Base-by-base conservation (phyloP, 441 rosid genomes). In the Populus hybrid region DNA sequence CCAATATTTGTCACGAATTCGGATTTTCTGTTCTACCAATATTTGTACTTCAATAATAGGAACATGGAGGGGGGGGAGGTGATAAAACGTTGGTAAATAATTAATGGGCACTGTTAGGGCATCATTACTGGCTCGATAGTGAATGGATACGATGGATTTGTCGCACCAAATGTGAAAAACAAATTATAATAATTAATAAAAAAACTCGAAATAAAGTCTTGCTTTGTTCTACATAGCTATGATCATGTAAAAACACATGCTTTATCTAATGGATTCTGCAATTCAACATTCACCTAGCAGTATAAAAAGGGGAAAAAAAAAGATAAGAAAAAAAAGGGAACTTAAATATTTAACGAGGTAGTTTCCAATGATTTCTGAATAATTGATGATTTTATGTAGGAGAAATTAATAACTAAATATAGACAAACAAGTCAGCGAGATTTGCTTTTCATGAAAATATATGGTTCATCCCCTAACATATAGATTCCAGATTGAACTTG, bases 381-480 rank as follows among this genome's bases (percentile, higher is more conserved):
- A 16, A 18, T 5, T 50, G n/a, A 50, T 50, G n/a, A 50, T 50
- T 50, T 50, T 4, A 5, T 50, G 7, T 1, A 4, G n/a, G 21
- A 0, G 16, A 73, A 50, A 74, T 16, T 23, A 75, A 66, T 38
- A 7, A 36, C 80, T 70, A 34, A 76, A 75, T 63, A 66, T 75
- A 73, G 82, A 35, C 59, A 75, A 30, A 28, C n/a, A 75, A 76
- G 72, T 24, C 34, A 77, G 16, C 40, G 28, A 73, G 72, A 70
- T 50, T 34, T 71, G 74, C 74, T 72, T 42, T 0, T 9, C 21
- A 66, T 75, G 83, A 82, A 75, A 84, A 79, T 9, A 38, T 38
- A 75, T 78, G 85, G 85, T 84, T 76, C 87, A 82, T 80, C 84
- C 85, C 81, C 86, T 57, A 35, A 18, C 50, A 18, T 71, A 28